Conservation (phyloP, 495 filamentous ascomycete species). For the Hypoxylon trugodes region DNA sequence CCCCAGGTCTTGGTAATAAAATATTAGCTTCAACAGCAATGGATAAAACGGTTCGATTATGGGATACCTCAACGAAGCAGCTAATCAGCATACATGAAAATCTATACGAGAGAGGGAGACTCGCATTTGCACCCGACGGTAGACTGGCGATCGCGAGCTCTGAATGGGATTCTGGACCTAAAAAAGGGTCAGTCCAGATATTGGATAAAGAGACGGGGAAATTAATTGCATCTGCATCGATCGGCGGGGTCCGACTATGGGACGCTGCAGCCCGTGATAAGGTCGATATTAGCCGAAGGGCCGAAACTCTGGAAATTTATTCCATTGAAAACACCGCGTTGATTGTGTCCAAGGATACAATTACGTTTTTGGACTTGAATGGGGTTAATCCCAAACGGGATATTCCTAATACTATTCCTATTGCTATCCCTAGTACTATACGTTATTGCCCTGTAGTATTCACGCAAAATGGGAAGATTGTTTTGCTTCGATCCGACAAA, state of each 20-base stretch:
- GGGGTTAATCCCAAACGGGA: too few species aligned
- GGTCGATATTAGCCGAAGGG: neutral
- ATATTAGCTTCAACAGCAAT: slow-evolving; percentile 1
- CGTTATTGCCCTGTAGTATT: neutral
- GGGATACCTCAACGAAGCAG: slow-evolving; percentile 5
- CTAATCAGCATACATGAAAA: neutral
- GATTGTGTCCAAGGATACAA: neutral
- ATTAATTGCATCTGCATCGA: neutral
- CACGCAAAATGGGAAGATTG: slow-evolving; percentile 1
- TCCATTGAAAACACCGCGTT: too few species aligned
- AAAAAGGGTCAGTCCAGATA: neutral
- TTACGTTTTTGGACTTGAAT: slow-evolving; percentile 6
- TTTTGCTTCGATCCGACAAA: neutral
- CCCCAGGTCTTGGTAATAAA: neutral
- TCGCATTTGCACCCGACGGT: slow-evolving; percentile 5
- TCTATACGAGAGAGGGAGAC: neutral
- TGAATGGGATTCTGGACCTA: neutral
- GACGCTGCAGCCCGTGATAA: too few species aligned
- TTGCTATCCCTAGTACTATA: neutral
- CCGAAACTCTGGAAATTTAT: too few species aligned
- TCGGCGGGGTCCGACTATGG: too few species aligned
- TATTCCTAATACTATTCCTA: too few species aligned
- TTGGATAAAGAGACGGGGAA: slow-evolving; percentile 1
- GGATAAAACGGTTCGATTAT: neutral
- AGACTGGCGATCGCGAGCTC: neutral